A percentile compares a stretch with the other conserved stretches of the same genome.
phyloP scores from a whole-genome alignment of 768 basidiomycete species.

The Clathrus columnatus region DNA sequence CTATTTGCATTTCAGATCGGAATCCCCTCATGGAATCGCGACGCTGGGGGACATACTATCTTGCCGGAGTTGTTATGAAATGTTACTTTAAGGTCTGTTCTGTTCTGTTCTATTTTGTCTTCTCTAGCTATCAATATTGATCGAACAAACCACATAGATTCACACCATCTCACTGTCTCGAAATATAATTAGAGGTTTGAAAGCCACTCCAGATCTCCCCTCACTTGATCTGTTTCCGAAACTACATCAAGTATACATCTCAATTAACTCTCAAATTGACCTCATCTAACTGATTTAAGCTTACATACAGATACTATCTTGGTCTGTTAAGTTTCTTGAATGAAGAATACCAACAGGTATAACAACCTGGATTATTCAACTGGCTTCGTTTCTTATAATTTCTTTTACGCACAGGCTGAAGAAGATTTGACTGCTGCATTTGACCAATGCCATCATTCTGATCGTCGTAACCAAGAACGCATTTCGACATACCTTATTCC shows the following conservation, averaged over 20 bases:
- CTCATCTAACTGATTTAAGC: conserved; percentile 37
- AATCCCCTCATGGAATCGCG: conserved; percentile 60
- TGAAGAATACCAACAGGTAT: conserved; percentile 80
- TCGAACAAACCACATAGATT: conserved; percentile 59
- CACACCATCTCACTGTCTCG: conserved; percentile 86
- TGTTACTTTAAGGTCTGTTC: conserved; percentile 81
- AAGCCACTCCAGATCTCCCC: conserved; percentile 80
- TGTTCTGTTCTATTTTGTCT: neutral
- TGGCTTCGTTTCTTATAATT: neutral
- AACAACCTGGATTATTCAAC: conserved; percentile 4
- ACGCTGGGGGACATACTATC: conserved; percentile 89
- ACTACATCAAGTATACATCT: conserved; percentile 63
- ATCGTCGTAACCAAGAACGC: conserved; percentile 75
- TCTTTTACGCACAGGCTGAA: conserved; percentile 49
- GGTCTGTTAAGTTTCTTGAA: conserved; percentile 92
- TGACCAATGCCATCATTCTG: conserved; percentile 64
- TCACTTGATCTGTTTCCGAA: conserved; percentile 66
- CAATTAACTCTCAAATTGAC: conserved; percentile 3
- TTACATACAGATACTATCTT: conserved; percentile 89
- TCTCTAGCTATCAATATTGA: neutral
- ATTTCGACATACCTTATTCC: conserved; percentile 89
- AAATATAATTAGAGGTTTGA: conserved; percentile 83
- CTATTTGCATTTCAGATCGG: conserved; percentile 81
- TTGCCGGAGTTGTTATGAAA: conserved; percentile 86
- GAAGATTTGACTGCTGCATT: conserved; percentile 82